Evolutionary conservation across 306 rosid species (phyloP).

Genomic region (Oemleria cerasiformis): DNA sequence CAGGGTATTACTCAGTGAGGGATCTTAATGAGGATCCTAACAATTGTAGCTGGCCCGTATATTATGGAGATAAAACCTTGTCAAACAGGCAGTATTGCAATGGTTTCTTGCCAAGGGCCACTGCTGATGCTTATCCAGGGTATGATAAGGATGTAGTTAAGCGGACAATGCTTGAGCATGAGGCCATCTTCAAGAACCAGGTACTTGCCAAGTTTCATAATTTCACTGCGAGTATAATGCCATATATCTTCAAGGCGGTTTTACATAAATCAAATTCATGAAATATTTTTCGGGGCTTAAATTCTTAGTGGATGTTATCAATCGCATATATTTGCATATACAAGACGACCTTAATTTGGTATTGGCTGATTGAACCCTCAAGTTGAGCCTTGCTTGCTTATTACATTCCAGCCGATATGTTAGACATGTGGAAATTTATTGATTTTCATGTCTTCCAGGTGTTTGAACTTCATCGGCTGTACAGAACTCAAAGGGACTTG

Average conservation of each 20-base stretch:
- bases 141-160: constrained; percentile 73
- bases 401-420: background rate
- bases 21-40: constrained; percentile 96
- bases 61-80: constrained; percentile 60
- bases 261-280: constrained; percentile 13
- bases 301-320: constrained; percentile 17
- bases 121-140: constrained; percentile 47
- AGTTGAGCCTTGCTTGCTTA: constrained; percentile 11
- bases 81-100: constrained; percentile 63
- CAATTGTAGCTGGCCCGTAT: constrained; percentile 80
- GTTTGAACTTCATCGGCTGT: constrained; percentile 78
- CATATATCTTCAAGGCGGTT: constrained; percentile 18
- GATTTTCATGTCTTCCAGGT: constrained; percentile 54
- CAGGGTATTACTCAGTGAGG: constrained; percentile 81
- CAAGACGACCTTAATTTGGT: background rate
- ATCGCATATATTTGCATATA: constrained; percentile 9
- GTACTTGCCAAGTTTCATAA: constrained; percentile 34
- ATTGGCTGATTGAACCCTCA: constrained; percentile 11
- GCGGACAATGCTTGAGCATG: constrained; percentile 88
- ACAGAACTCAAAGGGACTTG: constrained; percentile 82
- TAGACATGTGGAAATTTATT: constrained; percentile 17
- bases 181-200: constrained; percentile 78
- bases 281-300: constrained; percentile 16
- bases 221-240: constrained; percentile 1
- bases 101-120: constrained; percentile 45